Evolutionary conservation across 306 rosid species (phyloP), one percentile per base, ranked within the genome.

Genomic region (Dalbergia cochinchinensis): DNA sequence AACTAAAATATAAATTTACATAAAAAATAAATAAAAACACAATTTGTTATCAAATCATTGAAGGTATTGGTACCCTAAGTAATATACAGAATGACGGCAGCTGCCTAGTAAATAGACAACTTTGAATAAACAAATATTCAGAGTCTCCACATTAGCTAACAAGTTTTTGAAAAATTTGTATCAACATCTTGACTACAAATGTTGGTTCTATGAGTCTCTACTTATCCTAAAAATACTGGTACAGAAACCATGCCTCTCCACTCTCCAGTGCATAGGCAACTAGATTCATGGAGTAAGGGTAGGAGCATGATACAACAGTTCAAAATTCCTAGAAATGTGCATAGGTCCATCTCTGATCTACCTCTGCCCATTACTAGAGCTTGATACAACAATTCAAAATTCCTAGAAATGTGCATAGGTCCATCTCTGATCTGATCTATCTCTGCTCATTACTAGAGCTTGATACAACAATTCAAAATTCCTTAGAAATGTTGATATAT

Each of bases 341-440:
- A 61, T 71, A 78, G 22, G n/a, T 69, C 41, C 58, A 74, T 60
- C 58, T 18, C 42, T 42, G 44, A 62, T 61, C 54, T 62, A 71
- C 41, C 83, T 70, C 71, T 37, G 67, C 55, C 26, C 39, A 74
- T 57, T 53, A 74, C 82, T 41, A 78, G 68, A 66, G 71, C 82
- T 37, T 44, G 72, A 79, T 41, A 60, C 51, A 67, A 15, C 50
- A 78, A 15, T 68, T 57, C 33, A 71, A 77, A 77, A 19, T 42
- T 63, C 72, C 22, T 1, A 78, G 37, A 19, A 65, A 54, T 66
- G 51, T 72, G 41, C 47, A 61, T 71, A 78, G 22, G n/a, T 69
- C 41, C 58, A 74, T 60, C 58, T 18, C 42, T 42, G 44, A 62
- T 61, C 54, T 62, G n/a, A n/a, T n/a, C n/a, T n/a, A 71, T 26